Percentiles rank a stretch among this genome's conserved stretches.
Evolutionary conservation across 495 filamentous ascomycete genomes (phyloP).

Genomic region (Penicillium salamii): DNA sequence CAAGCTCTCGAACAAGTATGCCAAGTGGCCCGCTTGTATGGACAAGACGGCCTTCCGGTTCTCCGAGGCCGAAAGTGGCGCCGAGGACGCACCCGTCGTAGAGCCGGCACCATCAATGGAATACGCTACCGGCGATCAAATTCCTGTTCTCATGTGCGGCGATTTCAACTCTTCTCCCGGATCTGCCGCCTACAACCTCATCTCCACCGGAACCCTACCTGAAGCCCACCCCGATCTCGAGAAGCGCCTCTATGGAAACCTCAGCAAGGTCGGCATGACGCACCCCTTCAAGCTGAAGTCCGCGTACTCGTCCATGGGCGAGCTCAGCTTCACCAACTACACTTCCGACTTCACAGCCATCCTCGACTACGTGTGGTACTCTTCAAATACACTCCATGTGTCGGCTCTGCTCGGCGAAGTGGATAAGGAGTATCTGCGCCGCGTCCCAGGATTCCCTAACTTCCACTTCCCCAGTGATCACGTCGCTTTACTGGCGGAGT

Average conservation of each 20-base stretch:
- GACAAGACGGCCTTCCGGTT: conserved; percentile 76
- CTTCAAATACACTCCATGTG: conserved; percentile 84
- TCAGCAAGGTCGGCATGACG: conserved; percentile 84
- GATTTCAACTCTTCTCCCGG: conserved; percentile 90
- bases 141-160: conserved; percentile 87
- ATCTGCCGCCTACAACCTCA: conserved; percentile 84
- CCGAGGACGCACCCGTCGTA: conserved; percentile 45
- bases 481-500: conserved; percentile 87
- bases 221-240: conserved; percentile 74
- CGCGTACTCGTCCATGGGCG: conserved; percentile 72
- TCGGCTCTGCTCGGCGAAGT: conserved; percentile 85
- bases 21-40: conserved; percentile 67
- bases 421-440: conserved; percentile 83
- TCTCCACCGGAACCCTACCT: conserved; percentile 69
- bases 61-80: conserved; percentile 55
- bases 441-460: conserved; percentile 93
- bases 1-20: conserved; percentile 78
- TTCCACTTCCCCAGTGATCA: conserved; percentile 98
- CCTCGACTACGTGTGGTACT: conserved; percentile 97
- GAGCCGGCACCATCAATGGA: conserved; percentile 67
- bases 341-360: conserved; percentile 86
- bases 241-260: conserved; percentile 76
- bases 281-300: conserved; percentile 95
- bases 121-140: conserved; percentile 79
- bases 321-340: conserved; percentile 93